Evolutionary conservation across 441 rosid species (phyloP), one percentile per base, ranked within the genome.

Genomic region (Gossypium schwendimanii): DNA sequence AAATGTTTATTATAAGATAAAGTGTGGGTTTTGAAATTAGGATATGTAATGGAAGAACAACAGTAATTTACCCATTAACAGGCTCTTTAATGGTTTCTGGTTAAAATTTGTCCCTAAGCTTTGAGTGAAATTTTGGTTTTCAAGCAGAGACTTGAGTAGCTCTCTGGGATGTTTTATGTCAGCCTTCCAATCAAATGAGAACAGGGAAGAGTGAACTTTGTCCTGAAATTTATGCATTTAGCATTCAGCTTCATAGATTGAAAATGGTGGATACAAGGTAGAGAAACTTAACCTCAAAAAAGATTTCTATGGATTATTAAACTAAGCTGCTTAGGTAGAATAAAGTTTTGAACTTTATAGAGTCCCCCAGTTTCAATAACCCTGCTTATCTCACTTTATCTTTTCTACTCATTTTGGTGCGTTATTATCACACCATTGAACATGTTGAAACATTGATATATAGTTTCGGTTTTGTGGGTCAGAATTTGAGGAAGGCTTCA

Each of bases 401-500:
- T 44, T 61, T 63, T 11, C 10, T 71, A 3, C 49, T 62, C 7
- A 23, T 36, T 62, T 62, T 15, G 47, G 20, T 15, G 49, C 14
- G 45, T 44, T 33, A 18, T 36, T 72, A 17, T 31, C 11, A 18
- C 15, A 18, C 15, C 26, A 20, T 47, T 59, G 26, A 53, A 31
- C 41, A 4, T 14, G 31, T 15, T 21, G 23, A 33, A 70, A 36
- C 6, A 33, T 15, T 71, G 26, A 17, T 63, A 23, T 1, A 20
- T 65, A 45, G 31, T 36, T 8, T 26, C 24, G 57, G 61, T 73
- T 60, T 50, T 44, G 54, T 86, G 79, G 63, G 73, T 60, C 88
- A 91, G 96, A 85, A 84, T 41, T 63, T 79, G 80, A 86, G 83
- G 91, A 84, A 73, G 80, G 79, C 78, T 14, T 85, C 92, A 15